Percentiles rank a stretch among this genome's conserved stretches.
Conservation (phyloP, 768 basidiomycete genomes). For the Tulasnella calospora region DNA sequence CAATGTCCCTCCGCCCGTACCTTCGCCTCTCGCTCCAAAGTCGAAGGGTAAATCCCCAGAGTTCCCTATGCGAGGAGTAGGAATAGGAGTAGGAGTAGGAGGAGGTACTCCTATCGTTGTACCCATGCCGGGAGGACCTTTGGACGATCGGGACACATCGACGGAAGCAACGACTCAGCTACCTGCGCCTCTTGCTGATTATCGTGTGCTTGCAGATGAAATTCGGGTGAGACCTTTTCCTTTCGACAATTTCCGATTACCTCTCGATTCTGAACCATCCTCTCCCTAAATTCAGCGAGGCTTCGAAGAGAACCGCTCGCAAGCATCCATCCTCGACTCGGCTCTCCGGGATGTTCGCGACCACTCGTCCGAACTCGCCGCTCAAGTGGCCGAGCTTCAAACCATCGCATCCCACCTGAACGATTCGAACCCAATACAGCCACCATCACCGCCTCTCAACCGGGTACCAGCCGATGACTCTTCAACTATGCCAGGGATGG, state of each 20-base stretch:
- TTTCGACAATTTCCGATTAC: neutral
- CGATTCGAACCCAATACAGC: neutral
- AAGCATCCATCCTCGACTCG: neutral
- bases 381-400: neutral
- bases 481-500: neutral
- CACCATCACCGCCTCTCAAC: neutral
- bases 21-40: neutral
- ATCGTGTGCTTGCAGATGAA: neutral
- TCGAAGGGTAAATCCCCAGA: neutral
- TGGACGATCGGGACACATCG: neutral
- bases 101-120: neutral
- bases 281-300: neutral
- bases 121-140: neutral
- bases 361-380: neutral
- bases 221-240: neutral
- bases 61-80: neutral
- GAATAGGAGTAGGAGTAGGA: neutral
- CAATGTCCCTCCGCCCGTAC: neutral
- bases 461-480: neutral
- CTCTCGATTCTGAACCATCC: neutral
- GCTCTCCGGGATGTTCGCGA: neutral
- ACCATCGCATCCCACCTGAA: neutral
- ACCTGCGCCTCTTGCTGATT: neutral
- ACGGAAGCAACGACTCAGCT: neutral
- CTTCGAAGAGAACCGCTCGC: neutral